A percentile compares a stretch with the other conserved stretches of the same genome.
Conservation (phyloP, 2,329 filamentous ascomycete genomes). For the Tricladium varicosporioides region DNA sequence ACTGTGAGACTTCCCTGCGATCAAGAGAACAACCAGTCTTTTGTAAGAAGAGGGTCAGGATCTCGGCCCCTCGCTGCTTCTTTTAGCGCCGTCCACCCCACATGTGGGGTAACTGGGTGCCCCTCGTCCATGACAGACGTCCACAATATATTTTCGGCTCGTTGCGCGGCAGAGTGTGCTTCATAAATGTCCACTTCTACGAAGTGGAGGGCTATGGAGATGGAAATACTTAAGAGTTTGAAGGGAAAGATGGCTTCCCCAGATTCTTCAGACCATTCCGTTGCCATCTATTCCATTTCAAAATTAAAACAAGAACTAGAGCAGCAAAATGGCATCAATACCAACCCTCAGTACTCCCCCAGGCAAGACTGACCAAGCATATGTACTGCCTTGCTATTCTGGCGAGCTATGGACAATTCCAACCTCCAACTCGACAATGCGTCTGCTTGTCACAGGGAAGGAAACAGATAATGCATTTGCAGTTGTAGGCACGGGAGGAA, state of each 20-base stretch:
- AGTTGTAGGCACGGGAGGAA: constrained; percentile 27
- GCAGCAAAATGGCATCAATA: neutral
- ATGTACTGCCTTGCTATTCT: constrained; percentile 22
- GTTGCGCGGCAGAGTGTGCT: neutral
- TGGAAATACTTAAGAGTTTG: too few species aligned
- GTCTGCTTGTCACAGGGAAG: constrained; percentile 28
- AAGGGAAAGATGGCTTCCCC: too few species aligned
- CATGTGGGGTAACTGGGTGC: neutral
- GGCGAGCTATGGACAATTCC: constrained; percentile 31
- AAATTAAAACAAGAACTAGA: too few species aligned
- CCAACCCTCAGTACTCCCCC: constrained; percentile 8
- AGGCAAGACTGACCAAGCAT: constrained; percentile 16
- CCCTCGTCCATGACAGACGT: neutral
- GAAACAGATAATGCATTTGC: constrained; percentile 30
- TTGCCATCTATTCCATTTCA: too few species aligned
- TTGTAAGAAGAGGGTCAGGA: too few species aligned
- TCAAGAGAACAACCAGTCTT: too few species aligned
- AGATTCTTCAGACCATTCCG: too few species aligned
- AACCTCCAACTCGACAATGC: constrained; percentile 25
- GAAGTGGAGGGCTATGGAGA: too few species aligned
- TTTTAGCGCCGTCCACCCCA: neutral
- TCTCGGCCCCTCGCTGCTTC: neutral
- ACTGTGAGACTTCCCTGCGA: too few species aligned
- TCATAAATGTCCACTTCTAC: too few species aligned
- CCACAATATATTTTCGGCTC: neutral